A percentile compares a stretch with the other conserved stretches of the same genome.
phyloP scores from a whole-genome alignment of 306 rosid species.

The Sesbania bispinosa region DNA sequence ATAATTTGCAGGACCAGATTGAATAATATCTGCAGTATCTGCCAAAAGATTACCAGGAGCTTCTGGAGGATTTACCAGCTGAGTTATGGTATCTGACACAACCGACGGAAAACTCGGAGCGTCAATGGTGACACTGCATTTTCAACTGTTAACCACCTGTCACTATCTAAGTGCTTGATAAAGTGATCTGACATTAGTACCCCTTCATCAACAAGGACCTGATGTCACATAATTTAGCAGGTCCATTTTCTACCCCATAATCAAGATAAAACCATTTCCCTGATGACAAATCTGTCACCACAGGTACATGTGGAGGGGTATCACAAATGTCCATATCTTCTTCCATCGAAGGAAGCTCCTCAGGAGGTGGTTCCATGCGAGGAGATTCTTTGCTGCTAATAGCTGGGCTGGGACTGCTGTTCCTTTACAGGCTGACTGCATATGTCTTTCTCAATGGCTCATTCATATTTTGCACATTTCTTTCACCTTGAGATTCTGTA shows the following conservation, averaged over 20 bases:
- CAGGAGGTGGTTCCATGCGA: conserved; percentile 44
- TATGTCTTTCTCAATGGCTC: conserved; percentile 42
- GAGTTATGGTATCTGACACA: conserved; percentile 72
- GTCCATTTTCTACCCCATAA: conserved; percentile 72
- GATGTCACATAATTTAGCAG: conserved; percentile 73
- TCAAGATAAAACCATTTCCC: conserved; percentile 98
- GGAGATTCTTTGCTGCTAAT: conserved; percentile 46
- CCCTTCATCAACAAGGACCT: conserved; percentile 84
- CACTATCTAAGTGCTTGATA: conserved; percentile 84
- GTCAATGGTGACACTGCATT: conserved; percentile 90
- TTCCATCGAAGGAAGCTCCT: conserved; percentile 89
- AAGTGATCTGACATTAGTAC: conserved; percentile 80
- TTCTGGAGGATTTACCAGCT: conserved; percentile 90
- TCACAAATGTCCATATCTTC: conserved; percentile 99
- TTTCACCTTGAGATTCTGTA: conserved; percentile 59
- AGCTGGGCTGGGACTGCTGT: conserved; percentile 54
- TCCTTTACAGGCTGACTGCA: conserved; percentile 47
- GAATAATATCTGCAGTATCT: conserved; percentile 58
- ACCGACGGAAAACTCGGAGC: conserved; percentile 62
- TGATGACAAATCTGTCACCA: conserved; percentile 52
- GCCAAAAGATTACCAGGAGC: conserved; percentile 89
- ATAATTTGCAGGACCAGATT: conserved; percentile 34
- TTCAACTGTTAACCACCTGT: conserved; percentile 94
- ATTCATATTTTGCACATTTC: conserved; percentile 34
- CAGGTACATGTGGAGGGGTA: conserved; percentile 91